Evolutionary conservation across 2,329 filamentous ascomycete species (phyloP).

Genomic region (Chaetomium olivaceum): DNA sequence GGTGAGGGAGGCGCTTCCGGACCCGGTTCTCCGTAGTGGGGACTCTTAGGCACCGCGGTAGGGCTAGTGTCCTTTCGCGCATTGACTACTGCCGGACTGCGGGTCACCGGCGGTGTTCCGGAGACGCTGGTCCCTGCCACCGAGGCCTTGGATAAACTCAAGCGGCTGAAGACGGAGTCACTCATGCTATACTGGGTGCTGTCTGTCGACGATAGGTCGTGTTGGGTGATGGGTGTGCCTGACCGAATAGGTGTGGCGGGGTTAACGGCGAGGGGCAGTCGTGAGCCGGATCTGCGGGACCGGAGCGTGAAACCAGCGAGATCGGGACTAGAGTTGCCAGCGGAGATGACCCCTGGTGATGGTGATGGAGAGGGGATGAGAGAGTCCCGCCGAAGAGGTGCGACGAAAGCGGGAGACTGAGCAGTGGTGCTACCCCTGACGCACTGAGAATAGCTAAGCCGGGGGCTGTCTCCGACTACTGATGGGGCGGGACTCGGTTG

Average conservation of each 20-base stretch:
- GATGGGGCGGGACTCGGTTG: slow-evolving; percentile 15
- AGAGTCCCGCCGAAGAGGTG: slow-evolving; percentile 18
- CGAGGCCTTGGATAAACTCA: slow-evolving; percentile 37
- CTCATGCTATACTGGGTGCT: slow-evolving; percentile 43
- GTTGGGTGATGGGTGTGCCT: slow-evolving; percentile 40
- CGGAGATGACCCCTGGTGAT: slow-evolving; percentile 7
- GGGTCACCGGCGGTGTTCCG: slow-evolving; percentile 28
- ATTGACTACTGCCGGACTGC: slow-evolving; percentile 34
- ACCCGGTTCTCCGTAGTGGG: neutral
- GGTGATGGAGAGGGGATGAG: slow-evolving; percentile 18
- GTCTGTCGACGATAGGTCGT: slow-evolving; percentile 45
- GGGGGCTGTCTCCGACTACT: slow-evolving; percentile 10
- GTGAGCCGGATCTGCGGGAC: slow-evolving; percentile 42
- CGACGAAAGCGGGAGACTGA: neutral
- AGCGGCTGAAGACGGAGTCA: slow-evolving; percentile 45
- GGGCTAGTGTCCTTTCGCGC: neutral
- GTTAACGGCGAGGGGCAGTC: slow-evolving; percentile 40
- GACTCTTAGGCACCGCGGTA: neutral
- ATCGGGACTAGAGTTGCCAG: slow-evolving; percentile 26
- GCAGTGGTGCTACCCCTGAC: slow-evolving; percentile 16
- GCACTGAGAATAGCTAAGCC: slow-evolving; percentile 30
- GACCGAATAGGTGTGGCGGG: slow-evolving; percentile 42
- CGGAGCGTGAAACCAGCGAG: slow-evolving; percentile 36
- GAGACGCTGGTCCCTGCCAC: slow-evolving; percentile 37
- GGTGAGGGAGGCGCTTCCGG: neutral